Conservation (phyloP, 306 rosid species). For the Cucumis hystrix region DNA sequence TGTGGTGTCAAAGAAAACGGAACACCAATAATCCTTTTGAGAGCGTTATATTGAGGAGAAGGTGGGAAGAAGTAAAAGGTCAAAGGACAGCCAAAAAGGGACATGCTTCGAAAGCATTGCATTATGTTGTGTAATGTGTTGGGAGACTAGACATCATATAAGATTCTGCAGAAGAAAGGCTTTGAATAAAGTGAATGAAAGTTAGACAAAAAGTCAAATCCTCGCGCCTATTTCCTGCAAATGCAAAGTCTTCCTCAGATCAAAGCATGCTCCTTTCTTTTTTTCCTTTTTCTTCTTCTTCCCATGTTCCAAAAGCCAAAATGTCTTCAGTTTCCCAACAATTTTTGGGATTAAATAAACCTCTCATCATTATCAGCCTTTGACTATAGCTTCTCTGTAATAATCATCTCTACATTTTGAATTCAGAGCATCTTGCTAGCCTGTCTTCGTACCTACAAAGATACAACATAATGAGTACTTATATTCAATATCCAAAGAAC, state of each 20-base stretch:
- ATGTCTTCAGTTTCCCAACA: not conserved
- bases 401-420: not conserved
- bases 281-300: not conserved
- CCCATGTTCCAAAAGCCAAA: constrained; percentile 4
- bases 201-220: constrained; percentile 1
- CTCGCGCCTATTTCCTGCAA: not conserved
- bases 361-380: not conserved
- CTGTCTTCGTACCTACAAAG: not conserved
- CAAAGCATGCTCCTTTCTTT: not conserved
- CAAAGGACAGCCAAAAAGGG: not conserved
- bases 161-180: constrained; percentile 2
- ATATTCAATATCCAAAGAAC: not conserved
- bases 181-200: not conserved
- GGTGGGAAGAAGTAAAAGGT: not conserved
- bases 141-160: not conserved
- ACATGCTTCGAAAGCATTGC: not conserved
- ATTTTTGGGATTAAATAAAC: not conserved
- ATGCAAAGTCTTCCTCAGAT: not conserved
- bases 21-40: not conserved
- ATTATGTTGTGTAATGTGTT: not conserved
- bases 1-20: not conserved
- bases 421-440: not conserved
- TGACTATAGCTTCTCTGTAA: not conserved
- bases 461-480: not conserved
- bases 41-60: not conserved